Evolutionary conservation across 2,329 filamentous ascomycete genomes (phyloP).

Genomic region (Phaeosphaeriaceae sp.): DNA sequence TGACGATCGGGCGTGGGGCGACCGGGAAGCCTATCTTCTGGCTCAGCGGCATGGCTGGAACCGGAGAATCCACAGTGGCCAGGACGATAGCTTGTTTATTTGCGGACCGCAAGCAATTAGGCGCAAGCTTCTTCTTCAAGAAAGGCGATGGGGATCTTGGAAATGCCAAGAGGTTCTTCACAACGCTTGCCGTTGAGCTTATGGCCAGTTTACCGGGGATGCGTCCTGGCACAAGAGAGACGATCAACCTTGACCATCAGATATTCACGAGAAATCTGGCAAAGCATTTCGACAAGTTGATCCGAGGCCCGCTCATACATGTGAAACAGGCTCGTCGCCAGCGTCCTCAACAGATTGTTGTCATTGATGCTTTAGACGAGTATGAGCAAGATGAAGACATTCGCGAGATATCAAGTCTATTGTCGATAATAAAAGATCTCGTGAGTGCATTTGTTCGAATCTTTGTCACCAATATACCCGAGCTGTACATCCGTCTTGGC

Average conservation of each 20-base stretch:
- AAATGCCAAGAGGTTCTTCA: conserved; percentile 3
- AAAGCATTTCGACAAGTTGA: no score
- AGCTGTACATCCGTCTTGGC: conserved; percentile 16
- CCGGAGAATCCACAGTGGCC: background rate
- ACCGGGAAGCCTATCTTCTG: conserved; percentile 36
- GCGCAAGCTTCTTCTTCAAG: background rate
- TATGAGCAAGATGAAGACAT: conserved; percentile 7
- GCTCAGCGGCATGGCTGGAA: conserved; percentile 23
- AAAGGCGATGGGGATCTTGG: background rate
- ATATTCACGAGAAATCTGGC: no score
- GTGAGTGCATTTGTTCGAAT: conserved; percentile 3
- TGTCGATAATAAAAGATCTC: conserved; percentile 7
- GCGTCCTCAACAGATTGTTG: conserved; percentile 3
- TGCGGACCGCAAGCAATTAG: background rate
- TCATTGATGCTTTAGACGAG: conserved; percentile 9
- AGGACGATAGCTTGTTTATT: background rate
- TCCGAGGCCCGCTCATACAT: no score
- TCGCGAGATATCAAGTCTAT: conserved; percentile 10
- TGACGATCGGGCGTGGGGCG: no score
- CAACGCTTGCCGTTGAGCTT: no score
- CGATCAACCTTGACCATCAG: no score
- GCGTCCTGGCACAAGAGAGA: no score
- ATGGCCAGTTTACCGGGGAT: no score
- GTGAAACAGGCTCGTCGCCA: no score
- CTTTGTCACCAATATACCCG: conserved; percentile 15